Base-by-base conservation (phyloP, 768 basidiomycete genomes). In the Lactarius evosmus region DNA sequence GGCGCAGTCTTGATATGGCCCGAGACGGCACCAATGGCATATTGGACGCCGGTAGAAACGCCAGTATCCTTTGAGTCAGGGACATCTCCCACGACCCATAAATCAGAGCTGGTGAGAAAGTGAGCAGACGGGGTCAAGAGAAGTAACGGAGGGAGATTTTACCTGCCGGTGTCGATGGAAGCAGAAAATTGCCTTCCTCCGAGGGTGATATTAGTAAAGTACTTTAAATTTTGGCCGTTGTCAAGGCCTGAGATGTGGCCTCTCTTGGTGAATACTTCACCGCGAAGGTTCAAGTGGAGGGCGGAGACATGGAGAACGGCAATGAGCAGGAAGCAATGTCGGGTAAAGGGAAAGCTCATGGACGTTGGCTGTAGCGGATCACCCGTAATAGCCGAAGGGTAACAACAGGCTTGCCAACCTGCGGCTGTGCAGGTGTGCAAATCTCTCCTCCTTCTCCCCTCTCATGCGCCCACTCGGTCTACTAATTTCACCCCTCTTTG, bases 61-160 rank as follows among this genome's bases (percentile, higher is more conserved):
- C 77, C 79, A 40, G 81, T 78, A 29, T 73, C 67, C 19, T 67
- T 75, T 36, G 78, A 78, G 40, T 71, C 71, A 12, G 75, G 73
- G 7, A 85, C 79, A 57, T 62, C 62, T 33, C 79, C 78, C 11
- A 81, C 79, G 6, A 88, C 80, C 81, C 83, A 87, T 8, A 88
- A 72, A 70, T 89, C 88, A 17, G 87, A 86, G 64, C 87, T 89
- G 51, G n/a, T 30, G 53, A 16, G n/a, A 32, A 30, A 62, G 40
- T 29, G 12, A 44, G 27, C 54, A 33, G 19, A 49, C 11, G 38
- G 32, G 30, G 41, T 33, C 16, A 6, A 16, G 33, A 25, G 52
- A 25, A 2, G 6, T 22, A 29, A 32, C 34, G 52, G 16, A 32
- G 22, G 8, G 2, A 7, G 16, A 5, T 7, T 73, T 34, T 62